phyloP scores from a whole-genome alignment of 2,329 filamentous ascomycete genomes.

The Diaporthe destruens region DNA sequence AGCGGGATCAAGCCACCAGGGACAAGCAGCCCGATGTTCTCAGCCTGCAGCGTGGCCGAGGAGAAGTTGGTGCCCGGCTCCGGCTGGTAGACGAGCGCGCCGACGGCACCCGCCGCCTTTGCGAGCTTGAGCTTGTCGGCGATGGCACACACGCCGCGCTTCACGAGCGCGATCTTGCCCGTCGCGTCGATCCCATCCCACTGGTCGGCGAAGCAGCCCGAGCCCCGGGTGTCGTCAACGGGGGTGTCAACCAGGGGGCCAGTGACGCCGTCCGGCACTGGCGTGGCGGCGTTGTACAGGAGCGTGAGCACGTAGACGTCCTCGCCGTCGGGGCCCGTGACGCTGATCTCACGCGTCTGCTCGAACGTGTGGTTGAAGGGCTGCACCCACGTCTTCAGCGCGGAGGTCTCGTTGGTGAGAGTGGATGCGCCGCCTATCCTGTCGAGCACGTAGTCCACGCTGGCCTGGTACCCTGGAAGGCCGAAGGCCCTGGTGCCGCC shows the following conservation, averaged over 20 bases:
- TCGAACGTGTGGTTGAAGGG: slow-evolving; percentile 61
- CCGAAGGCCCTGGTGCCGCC: slow-evolving; percentile 73
- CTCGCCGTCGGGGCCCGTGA: slow-evolving; percentile 60
- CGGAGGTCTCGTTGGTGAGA: slow-evolving; percentile 51
- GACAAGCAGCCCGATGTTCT: slow-evolving; percentile 45
- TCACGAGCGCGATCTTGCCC: slow-evolving; percentile 60
- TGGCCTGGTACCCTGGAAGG: slow-evolving; percentile 69
- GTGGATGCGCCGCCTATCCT: slow-evolving; percentile 43
- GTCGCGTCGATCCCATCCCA: slow-evolving; percentile 55
- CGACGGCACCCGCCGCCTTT: slow-evolving; percentile 56
- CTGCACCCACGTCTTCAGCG: slow-evolving; percentile 59
- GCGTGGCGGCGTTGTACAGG: slow-evolving; percentile 61
- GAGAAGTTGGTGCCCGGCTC: slow-evolving; percentile 54
- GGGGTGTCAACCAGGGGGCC: slow-evolving; percentile 54
- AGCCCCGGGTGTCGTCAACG: slow-evolving; percentile 52
- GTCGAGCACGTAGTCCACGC: slow-evolving; percentile 67
- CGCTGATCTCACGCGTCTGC: slow-evolving; percentile 56
- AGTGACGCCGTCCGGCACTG: slow-evolving; percentile 50
- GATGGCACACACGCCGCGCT: slow-evolving; percentile 59
- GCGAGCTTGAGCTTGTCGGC: slow-evolving; percentile 59
- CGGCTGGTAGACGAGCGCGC: slow-evolving; percentile 73
- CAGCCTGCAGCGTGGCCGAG: slow-evolving; percentile 62
- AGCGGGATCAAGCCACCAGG: slow-evolving; percentile 48
- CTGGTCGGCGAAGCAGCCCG: slow-evolving; percentile 57
- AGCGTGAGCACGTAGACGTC: slow-evolving; percentile 58